Percentiles rank a stretch among this genome's conserved stretches.
Conservation (phyloP, 164 flowering plant genomes). For the Chimonanthus praecox region DNA sequence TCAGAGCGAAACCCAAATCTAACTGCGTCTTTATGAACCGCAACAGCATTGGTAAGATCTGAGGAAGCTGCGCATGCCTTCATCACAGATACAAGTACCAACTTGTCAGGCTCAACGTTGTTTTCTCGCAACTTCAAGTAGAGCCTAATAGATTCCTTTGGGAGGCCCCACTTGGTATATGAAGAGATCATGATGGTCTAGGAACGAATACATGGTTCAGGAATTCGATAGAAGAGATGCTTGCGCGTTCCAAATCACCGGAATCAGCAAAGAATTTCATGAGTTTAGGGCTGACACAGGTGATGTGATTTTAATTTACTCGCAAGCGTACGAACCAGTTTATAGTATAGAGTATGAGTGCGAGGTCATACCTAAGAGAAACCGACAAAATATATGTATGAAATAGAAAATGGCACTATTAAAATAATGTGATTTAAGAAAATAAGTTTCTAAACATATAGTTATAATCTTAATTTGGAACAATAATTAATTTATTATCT, state of each 20-base stretch:
- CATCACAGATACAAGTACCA: slow-evolving; percentile 33
- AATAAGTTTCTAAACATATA: too few relatives aligned
- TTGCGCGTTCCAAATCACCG: slow-evolving; percentile 42
- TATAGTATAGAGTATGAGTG: too few relatives aligned
- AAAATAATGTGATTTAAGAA: too few relatives aligned
- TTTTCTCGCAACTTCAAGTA: slow-evolving; percentile 20
- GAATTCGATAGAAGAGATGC: slow-evolving; percentile 47
- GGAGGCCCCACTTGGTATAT: slow-evolving; percentile 34
- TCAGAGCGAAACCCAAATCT: slow-evolving; percentile 31
- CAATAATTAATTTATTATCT: too few relatives aligned
- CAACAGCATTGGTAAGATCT: slow-evolving; percentile 34
- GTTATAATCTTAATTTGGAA: too few relatives aligned
- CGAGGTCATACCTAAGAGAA: too few relatives aligned
- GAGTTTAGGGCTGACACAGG: slow-evolving; percentile 23
- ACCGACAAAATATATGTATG: too few relatives aligned
- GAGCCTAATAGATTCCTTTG: slow-evolving; percentile 34
- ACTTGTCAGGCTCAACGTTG: slow-evolving; percentile 31
- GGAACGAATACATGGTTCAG: slow-evolving; percentile 34
- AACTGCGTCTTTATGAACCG: slow-evolving; percentile 39
- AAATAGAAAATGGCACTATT: too few relatives aligned
- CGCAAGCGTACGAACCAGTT: too few relatives aligned
- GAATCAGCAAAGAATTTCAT: slow-evolving; percentile 17
- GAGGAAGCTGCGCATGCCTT: slow-evolving; percentile 42
- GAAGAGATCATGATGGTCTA: slow-evolving; percentile 44
- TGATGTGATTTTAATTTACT: too few relatives aligned